Percentiles rank a stretch among this genome's conserved stretches.
Evolutionary conservation across 805 yeast genomes (phyloP).

Genomic region (Candida chauliodis): DNA sequence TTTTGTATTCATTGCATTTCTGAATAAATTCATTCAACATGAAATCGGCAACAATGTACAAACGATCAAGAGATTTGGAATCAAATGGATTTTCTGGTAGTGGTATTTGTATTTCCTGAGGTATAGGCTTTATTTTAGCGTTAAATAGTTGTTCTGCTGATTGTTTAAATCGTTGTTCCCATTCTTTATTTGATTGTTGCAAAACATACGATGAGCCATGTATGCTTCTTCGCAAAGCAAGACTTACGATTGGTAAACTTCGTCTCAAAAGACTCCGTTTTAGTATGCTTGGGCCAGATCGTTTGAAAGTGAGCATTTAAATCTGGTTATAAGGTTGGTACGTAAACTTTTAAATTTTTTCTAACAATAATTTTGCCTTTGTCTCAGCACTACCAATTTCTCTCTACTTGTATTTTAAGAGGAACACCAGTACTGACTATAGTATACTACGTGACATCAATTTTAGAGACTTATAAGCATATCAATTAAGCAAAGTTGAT

Average conservation of each 20-base stretch:
- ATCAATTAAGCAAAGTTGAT: too few relatives aligned
- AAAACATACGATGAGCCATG: too few relatives aligned
- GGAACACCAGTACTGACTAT: too few relatives aligned
- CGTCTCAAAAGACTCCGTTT: background rate
- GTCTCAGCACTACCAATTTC: slow-evolving; percentile 5
- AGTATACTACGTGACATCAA: too few relatives aligned
- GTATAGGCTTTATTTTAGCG: slow-evolving; percentile 3
- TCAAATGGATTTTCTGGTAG: slow-evolving; percentile 9
- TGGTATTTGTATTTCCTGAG: slow-evolving; percentile 1
- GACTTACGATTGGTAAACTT: background rate
- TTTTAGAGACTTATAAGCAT: too few relatives aligned
- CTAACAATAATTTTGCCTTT: slow-evolving; percentile 1
- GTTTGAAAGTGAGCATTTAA: background rate
- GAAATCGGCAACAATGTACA: slow-evolving; percentile 4
- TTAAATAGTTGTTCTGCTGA: slow-evolving; percentile 1
- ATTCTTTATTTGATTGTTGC: background rate
- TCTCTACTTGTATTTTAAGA: too few relatives aligned
- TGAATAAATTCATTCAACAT: slow-evolving; percentile 9
- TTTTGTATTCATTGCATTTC: slow-evolving; percentile 5
- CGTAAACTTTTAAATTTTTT: too few relatives aligned
- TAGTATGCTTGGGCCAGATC: slow-evolving; percentile 2
- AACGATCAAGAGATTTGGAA: slow-evolving; percentile 6
- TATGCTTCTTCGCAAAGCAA: background rate
- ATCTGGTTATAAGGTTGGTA: too few relatives aligned
- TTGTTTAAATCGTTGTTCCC: slow-evolving; percentile 3